Conservation (phyloP, 2,329 filamentous ascomycete species). For the Fusarium chuoi region DNA sequence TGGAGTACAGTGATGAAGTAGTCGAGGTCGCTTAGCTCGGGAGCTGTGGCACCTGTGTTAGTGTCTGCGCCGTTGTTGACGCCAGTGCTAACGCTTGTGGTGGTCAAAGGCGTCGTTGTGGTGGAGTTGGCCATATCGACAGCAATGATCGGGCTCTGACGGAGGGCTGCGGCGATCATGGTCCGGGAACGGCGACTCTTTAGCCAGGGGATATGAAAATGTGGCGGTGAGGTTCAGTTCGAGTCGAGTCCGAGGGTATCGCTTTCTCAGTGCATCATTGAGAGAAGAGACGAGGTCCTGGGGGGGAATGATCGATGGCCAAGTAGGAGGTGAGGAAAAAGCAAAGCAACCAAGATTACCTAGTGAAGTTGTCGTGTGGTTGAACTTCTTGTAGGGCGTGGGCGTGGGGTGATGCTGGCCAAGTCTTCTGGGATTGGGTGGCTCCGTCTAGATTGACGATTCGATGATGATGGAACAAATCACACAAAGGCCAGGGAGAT, state of each 20-base stretch:
- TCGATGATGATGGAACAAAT: slow-evolving; percentile 23
- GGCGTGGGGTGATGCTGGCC: slow-evolving; percentile 30
- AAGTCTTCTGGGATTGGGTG: slow-evolving; percentile 18
- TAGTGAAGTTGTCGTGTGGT: slow-evolving; percentile 17
- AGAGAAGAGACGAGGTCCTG: slow-evolving; percentile 7
- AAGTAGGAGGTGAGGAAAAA: not conserved
- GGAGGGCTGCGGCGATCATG: slow-evolving; percentile 33
- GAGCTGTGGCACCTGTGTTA: slow-evolving; percentile 35
- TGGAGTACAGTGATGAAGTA: slow-evolving; percentile 55
- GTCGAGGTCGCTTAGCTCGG: slow-evolving; percentile 54
- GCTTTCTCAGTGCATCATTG: slow-evolving; percentile 37
- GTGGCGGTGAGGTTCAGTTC: slow-evolving; percentile 27
- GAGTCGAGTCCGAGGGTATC: slow-evolving; percentile 3
- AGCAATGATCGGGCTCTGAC: slow-evolving; percentile 33
- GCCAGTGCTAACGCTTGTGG: slow-evolving; percentile 28
- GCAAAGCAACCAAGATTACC: not conserved
- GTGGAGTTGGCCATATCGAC: slow-evolving; percentile 34
- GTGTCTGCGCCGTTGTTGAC: slow-evolving; percentile 22
- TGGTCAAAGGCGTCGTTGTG: slow-evolving; percentile 25
- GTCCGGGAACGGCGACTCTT: slow-evolving; percentile 16
- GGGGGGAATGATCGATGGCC: not conserved
- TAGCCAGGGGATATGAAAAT: slow-evolving; percentile 13
- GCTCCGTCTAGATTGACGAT: slow-evolving; percentile 18
- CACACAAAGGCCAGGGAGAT: slow-evolving; percentile 9
- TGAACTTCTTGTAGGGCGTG: not conserved